Percentiles rank a stretch among this genome's conserved stretches.
Conservation (phyloP, 106 monocot species). For the Platanthera guangdongensis region DNA sequence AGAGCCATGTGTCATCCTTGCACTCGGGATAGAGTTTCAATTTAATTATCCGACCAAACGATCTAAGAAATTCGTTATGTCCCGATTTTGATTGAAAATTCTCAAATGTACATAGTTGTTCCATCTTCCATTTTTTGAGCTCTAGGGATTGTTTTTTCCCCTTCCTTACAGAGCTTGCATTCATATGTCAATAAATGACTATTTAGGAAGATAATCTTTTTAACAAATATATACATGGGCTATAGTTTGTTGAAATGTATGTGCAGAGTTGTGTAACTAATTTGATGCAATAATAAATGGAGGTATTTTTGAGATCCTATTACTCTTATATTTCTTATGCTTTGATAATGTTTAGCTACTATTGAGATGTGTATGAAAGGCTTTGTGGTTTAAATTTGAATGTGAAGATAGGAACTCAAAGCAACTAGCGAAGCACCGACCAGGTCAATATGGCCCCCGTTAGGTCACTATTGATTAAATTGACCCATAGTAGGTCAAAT, state of each 20-base stretch:
- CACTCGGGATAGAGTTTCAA: slow-evolving; percentile 17
- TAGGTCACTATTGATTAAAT: too few species aligned
- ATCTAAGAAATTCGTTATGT: too few species aligned
- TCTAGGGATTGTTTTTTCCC: background rate
- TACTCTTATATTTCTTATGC: too few species aligned
- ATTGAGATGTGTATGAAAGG: too few species aligned
- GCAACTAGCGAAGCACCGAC: too few species aligned
- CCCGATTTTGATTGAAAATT: background rate
- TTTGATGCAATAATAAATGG: background rate
- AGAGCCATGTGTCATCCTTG: slow-evolving; percentile 22
- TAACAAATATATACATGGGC: background rate
- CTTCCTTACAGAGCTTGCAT: background rate
- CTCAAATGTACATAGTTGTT: background rate
- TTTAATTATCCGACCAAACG: background rate
- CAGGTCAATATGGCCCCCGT: too few species aligned
- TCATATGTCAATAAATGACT: background rate
- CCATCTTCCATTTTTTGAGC: background rate
- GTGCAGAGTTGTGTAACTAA: background rate
- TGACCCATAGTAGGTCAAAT: too few species aligned
- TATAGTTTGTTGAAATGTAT: background rate
- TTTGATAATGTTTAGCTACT: too few species aligned
- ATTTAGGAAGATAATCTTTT: background rate
- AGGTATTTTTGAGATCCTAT: too few species aligned
- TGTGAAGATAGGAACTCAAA: too few species aligned
- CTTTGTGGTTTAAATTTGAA: too few species aligned